These are phyloP conservation scores for Rosellinia necatrix DNA, from an alignment of 2,329 filamentous ascomycete species.

Conservation along the genomic window DNA sequence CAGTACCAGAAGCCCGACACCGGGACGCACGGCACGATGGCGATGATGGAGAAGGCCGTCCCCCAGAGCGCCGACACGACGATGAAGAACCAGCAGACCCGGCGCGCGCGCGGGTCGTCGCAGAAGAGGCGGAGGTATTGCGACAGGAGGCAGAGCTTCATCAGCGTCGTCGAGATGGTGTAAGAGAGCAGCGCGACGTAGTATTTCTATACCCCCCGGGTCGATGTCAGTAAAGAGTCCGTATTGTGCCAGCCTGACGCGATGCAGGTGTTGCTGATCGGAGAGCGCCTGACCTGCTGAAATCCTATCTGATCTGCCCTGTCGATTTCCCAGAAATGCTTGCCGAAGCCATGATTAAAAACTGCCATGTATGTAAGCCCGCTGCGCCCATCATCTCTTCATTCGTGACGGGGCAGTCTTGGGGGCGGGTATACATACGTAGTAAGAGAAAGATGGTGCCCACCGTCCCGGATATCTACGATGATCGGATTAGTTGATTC, in stretches of 20 bases:
- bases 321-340: conserved; percentile 35
- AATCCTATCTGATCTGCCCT: conserved; percentile 29
- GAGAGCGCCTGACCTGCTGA: conserved; percentile 29
- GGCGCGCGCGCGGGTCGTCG: conserved; percentile 26
- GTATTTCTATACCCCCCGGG: conserved; percentile 34
- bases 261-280: neutral
- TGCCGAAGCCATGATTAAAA: conserved; percentile 37
- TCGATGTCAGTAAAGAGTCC: conserved; percentile 14
- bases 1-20: conserved; percentile 41
- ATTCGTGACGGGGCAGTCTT: neutral
- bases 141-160: conserved; percentile 45
- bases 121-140: conserved; percentile 46
- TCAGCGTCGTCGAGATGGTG: conserved; percentile 41
- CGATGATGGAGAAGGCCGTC: conserved; percentile 36
- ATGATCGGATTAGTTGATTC: neutral
- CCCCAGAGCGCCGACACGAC: conserved; percentile 40
- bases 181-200: conserved; percentile 43
- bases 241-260: too few species aligned
- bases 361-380: conserved; percentile 24
- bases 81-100: conserved; percentile 35
- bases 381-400: neutral
- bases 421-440: conserved; percentile 18
- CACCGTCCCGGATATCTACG: conserved; percentile 34
- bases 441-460: conserved; percentile 29
- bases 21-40: conserved; percentile 41